Conservation (phyloP, 2,329 filamentous ascomycete species). For the Rhynchosporium secalis region DNA sequence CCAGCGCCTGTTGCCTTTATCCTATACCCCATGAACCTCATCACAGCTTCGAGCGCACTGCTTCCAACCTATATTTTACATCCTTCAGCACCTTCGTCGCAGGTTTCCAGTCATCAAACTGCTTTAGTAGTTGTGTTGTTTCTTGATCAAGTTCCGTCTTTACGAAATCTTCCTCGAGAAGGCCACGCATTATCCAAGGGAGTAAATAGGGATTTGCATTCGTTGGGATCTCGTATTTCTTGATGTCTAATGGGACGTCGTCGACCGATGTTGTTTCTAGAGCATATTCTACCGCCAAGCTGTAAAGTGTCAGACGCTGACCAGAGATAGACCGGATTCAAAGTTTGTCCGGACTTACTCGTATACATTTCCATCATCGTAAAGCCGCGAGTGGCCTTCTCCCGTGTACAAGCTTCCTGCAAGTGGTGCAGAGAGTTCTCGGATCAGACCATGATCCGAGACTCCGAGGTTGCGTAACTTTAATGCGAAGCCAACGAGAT, state of each 20-base stretch:
- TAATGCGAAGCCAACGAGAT: constrained; percentile 88
- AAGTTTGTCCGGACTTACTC: constrained; percentile 49
- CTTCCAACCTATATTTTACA: constrained; percentile 92
- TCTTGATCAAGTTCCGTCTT: constrained; percentile 77
- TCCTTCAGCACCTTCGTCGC: constrained; percentile 89
- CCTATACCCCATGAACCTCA: constrained; percentile 1
- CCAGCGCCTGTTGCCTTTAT: constrained; percentile 8
- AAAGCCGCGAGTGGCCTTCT: constrained; percentile 90
- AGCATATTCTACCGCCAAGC: constrained; percentile 69
- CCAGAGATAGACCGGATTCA: not conserved
- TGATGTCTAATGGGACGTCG: constrained; percentile 50
- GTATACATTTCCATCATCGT: constrained; percentile 87
- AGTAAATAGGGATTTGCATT: constrained; percentile 82
- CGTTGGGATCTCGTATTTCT: constrained; percentile 50
- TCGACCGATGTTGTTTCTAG: constrained; percentile 67
- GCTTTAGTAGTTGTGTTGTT: constrained; percentile 73
- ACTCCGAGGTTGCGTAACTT: constrained; percentile 93
- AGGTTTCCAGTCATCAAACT: constrained; percentile 95
- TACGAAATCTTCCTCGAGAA: constrained; percentile 89
- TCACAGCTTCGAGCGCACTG: constrained; percentile 77
- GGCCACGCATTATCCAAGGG: constrained; percentile 91
- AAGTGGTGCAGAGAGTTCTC: constrained; percentile 83
- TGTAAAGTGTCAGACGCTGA: constrained; percentile 32
- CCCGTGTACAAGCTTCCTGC: constrained; percentile 90
- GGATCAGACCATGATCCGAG: constrained; percentile 88